Base-by-base conservation (phyloP, 805 yeast genomes). In the Lachancea dasiensis region DNA sequence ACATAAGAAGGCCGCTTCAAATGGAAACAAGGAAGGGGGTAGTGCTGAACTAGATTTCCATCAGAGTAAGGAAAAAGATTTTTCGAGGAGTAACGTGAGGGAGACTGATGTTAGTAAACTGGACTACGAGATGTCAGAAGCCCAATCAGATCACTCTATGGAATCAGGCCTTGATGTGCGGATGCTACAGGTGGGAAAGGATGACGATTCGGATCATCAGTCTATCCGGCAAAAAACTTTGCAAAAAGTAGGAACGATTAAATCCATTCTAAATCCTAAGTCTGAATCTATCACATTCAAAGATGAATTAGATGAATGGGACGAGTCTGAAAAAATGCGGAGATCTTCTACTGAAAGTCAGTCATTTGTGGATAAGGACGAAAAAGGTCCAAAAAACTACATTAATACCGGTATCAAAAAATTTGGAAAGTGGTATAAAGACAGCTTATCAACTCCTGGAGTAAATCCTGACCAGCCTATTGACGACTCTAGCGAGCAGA, bases 391-490 rank as follows among this genome's bases (percentile, higher is more conserved):
- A 2, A 64, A 61, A 39, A 67, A 63, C 34, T 63, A 65, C 3
- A 54, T 72, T 11, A 52, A 72, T 4, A 61, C 58, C 30, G 70
- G 85, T 0, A 60, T 79, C 32, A 72, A 68, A 41, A 81, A 76
- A 49, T 56, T 83, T 6, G 84, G 83, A 1, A 78, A 73, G 44
- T 80, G 90, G 86, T 82, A 82, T 48, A 69, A 68, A 37, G 60
- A 56, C 13, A 44, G 44, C 15, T 54, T 54, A 2, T 40, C 44
- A 11, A 45, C 27, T 6, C 20, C 27, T 7, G 34, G 19, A 4
- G 15, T 21, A 7, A 7, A 14, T n/a, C 19, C 18, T 7, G 36
- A 33, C 9, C 33, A 11, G 32, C 32, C 5, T 27, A 35, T 23
- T 13, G 40, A 37, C 9, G 34, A 40, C 4, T 18, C 30, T 5